phyloP scores from a whole-genome alignment of 352 stramenopile species.

The Peronospora destructor region DNA sequence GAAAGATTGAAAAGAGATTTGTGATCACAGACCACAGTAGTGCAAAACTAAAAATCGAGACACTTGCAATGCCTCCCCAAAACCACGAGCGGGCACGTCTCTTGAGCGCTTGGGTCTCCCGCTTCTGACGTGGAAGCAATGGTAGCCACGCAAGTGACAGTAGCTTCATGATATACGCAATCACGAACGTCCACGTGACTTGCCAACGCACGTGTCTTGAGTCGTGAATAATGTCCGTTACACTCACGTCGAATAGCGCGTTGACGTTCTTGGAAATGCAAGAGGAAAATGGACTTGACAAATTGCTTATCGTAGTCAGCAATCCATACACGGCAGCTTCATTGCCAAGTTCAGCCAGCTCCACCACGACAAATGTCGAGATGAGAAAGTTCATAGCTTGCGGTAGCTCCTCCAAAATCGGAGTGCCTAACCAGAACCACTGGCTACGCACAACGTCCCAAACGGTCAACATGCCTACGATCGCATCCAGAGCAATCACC shows the following conservation, averaged over 20 bases:
- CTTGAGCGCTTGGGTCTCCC: constrained; percentile 46
- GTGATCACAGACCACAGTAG: constrained; percentile 50
- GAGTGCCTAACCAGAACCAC: constrained; percentile 56
- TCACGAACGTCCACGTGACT: constrained; percentile 33
- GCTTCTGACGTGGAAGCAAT: constrained; percentile 52
- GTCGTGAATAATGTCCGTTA: constrained; percentile 33
- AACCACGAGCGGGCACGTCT: constrained; percentile 26
- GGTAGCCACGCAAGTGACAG: constrained; percentile 43
- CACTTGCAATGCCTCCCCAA: constrained; percentile 28
- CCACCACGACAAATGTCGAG: constrained; percentile 49
- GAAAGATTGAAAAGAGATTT: constrained; percentile 55
- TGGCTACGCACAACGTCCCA: constrained; percentile 53
- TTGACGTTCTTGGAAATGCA: constrained; percentile 41
- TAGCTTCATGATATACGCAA: constrained; percentile 46
- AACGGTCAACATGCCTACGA: constrained; percentile 33
- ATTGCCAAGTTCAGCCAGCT: constrained; percentile 47
- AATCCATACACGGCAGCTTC: constrained; percentile 53
- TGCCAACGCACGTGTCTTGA: constrained; percentile 29
- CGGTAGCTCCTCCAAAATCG: constrained; percentile 42
- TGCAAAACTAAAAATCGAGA: constrained; percentile 38
- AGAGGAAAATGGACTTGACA: constrained; percentile 38
- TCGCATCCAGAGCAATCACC: constrained; percentile 34
- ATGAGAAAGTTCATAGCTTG: constrained; percentile 46
- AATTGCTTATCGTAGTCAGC: constrained; percentile 43
- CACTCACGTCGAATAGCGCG: constrained; percentile 29